Base-by-base conservation (phyloP, 2,329 filamentous ascomycete species). In the Fusarium incarnatum region DNA sequence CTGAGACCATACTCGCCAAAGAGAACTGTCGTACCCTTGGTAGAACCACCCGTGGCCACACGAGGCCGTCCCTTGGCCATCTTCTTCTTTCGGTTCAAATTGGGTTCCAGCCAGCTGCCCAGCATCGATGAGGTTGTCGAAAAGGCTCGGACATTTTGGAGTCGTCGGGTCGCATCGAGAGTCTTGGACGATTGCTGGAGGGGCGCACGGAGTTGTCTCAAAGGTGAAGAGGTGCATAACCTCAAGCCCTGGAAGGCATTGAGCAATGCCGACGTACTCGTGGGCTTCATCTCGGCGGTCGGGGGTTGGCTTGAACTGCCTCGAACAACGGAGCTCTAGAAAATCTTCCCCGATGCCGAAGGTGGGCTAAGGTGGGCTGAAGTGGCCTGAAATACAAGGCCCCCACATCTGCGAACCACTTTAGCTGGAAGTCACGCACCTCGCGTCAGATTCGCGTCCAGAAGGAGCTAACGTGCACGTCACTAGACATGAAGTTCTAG, bases 1-100 rank as follows among this genome's bases (percentile, higher is more conserved):
- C 96, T 92, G 73, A 99, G 84, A 11, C 96, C 96, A 79, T 94
- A 99, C 80, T 98, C 94, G 58, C 96, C 96, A 94, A 94, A 98
- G 60, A 97, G 90, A 22, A 99, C 92, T 0, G 95, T 98, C 37
- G 96, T 99, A 73, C 96, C 96, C 79, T 97, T 94, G 37, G 88
- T 90, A 58, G 93, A 97, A 66, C 96, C 96, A 67, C 96, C 96
- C 0, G 94, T 99, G 25, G 93, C 88, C 50, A 98, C 94, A 75
- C 94, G 89, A 52, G 93, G 91, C 3, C 94, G 89, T 41, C 95
- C 96, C 83, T 98, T 98, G 73, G 94, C 94, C 85, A 97, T 97
- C 80, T 93, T 93, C 77, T 89, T 91, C 79, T 94, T 94, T 71
- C 93, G 89, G 75, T 91, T 81, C 68, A 89, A 82, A 75, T 89